phyloP scores from a whole-genome alignment of 768 basidiomycete genomes.

The Filobasidium floriforme region DNA sequence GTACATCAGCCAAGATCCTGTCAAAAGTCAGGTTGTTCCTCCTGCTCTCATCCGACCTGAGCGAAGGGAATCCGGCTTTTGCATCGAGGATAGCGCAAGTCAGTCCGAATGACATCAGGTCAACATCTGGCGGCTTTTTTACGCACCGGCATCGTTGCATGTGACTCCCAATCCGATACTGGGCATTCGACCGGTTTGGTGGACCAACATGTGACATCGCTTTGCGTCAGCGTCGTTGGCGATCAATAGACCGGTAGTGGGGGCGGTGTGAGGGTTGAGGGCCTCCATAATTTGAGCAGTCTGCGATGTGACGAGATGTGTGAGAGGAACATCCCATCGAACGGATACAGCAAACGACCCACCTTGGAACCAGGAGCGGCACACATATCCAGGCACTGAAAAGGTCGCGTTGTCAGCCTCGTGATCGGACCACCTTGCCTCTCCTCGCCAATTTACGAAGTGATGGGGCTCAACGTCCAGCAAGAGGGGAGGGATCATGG shows the following conservation, averaged over 20 bases:
- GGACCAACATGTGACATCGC: slow-evolving; percentile 90
- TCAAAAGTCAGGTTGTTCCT: slow-evolving; percentile 65
- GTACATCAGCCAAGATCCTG: slow-evolving; percentile 90
- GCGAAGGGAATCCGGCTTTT: slow-evolving; percentile 36
- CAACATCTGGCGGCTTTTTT: neutral
- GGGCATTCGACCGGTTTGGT: slow-evolving; percentile 90
- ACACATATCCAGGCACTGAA: slow-evolving; percentile 75
- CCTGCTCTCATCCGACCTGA: slow-evolving; percentile 33
- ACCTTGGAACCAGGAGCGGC: slow-evolving; percentile 97
- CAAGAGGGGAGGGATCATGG: slow-evolving; percentile 96
- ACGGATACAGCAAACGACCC: slow-evolving; percentile 9
- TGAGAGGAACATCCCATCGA: slow-evolving; percentile 1
- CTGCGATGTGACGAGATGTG: slow-evolving; percentile 43
- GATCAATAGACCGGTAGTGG: slow-evolving; percentile 75
- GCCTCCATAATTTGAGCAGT: slow-evolving; percentile 95
- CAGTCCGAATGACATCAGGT: slow-evolving; percentile 50
- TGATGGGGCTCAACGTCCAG: slow-evolving; percentile 92
- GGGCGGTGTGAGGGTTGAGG: slow-evolving; percentile 65
- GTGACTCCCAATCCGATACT: slow-evolving; percentile 89
- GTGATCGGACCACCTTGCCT: neutral
- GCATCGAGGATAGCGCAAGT: neutral
- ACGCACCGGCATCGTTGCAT: slow-evolving; percentile 87
- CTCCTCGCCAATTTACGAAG: slow-evolving; percentile 43
- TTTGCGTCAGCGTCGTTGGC: slow-evolving; percentile 95
- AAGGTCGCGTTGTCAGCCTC: slow-evolving; percentile 12